A percentile compares a stretch with the other conserved stretches of the same genome.
Conservation (phyloP, 108 stramenopile species). For the Nannochloropsis salina region DNA sequence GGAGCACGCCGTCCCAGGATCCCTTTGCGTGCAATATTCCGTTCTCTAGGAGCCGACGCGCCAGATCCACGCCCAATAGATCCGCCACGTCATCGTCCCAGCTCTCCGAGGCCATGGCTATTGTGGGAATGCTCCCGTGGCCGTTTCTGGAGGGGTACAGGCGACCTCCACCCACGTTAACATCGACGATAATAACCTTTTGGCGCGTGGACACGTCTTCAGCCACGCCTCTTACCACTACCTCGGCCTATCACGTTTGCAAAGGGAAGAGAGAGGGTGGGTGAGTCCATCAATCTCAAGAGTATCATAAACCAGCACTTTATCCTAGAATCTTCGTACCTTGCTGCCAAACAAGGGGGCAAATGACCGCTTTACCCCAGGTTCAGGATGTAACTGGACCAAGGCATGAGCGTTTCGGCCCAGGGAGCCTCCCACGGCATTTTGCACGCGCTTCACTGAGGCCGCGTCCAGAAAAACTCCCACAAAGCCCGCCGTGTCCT, state of each 20-base stretch:
- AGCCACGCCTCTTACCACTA: not conserved
- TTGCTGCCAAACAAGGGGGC: not conserved
- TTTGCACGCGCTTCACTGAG: not conserved
- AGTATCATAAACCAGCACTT: not conserved
- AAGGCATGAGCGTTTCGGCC: not conserved
- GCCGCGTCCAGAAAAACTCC: slow-evolving; percentile 19
- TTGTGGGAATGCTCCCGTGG: not conserved
- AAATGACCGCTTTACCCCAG: not conserved
- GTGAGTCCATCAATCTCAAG: not conserved
- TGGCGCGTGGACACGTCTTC: not conserved
- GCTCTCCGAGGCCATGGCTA: not conserved
- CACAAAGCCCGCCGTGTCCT: slow-evolving; percentile 10
- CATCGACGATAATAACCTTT: slow-evolving; percentile 12
- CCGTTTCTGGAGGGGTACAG: slow-evolving; percentile 16
- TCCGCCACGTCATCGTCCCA: not conserved
- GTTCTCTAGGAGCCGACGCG: not conserved
- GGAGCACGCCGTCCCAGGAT: not conserved
- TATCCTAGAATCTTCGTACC: not conserved
- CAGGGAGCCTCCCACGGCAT: not conserved
- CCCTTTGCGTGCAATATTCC: not conserved
- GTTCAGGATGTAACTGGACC: not conserved
- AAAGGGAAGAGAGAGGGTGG: not conserved
- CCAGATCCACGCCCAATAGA: slow-evolving; percentile 3
- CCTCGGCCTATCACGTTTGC: not conserved
- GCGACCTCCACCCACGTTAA: not conserved